Percentiles rank a stretch among this genome's conserved stretches.
These are phyloP conservation scores for Ophiostoma ips DNA, from an alignment of 2,329 filamentous ascomycete species.

Conservation along the genomic window DNA sequence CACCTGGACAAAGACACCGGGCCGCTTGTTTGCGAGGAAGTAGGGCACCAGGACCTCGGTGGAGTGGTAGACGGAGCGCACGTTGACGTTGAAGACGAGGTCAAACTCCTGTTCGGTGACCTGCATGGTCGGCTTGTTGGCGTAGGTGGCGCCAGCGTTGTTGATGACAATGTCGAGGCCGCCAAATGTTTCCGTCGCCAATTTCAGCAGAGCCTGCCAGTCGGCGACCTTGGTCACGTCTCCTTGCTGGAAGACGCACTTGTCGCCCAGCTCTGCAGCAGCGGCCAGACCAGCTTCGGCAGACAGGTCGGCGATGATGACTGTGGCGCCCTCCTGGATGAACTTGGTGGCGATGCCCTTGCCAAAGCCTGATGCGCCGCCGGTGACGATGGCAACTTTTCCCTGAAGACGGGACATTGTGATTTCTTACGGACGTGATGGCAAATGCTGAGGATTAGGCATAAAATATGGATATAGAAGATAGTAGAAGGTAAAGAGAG, in stretches of 20 bases:
- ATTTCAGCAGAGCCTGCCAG: conserved; percentile 36
- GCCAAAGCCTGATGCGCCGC: conserved; percentile 41
- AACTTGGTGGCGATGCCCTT: conserved; percentile 35
- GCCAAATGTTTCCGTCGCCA: conserved; percentile 32
- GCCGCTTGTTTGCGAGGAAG: conserved; percentile 40
- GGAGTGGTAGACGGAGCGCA: conserved; percentile 51
- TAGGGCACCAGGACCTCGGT: conserved; percentile 46
- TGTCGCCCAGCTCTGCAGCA: conserved; percentile 24
- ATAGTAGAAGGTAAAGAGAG: too few species aligned
- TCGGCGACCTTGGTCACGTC: conserved; percentile 39
- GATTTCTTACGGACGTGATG: not conserved
- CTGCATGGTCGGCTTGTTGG: conserved; percentile 46
- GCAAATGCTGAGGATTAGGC: not conserved
- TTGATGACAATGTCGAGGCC: conserved; percentile 45
- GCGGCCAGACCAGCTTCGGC: conserved; percentile 29
- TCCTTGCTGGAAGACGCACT: conserved; percentile 27
- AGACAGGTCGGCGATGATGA: conserved; percentile 33
- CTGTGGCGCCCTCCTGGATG: conserved; percentile 13
- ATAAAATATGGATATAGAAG: too few species aligned
- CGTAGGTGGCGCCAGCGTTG: conserved; percentile 45
- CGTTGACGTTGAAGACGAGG: conserved; percentile 52
- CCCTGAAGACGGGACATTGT: conserved; percentile 27
- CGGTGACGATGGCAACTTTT: conserved; percentile 44
- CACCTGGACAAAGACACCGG: conserved; percentile 50
- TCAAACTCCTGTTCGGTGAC: conserved; percentile 56